Base-by-base conservation (phyloP, 345 rosid genomes). In the Salix udensis region DNA sequence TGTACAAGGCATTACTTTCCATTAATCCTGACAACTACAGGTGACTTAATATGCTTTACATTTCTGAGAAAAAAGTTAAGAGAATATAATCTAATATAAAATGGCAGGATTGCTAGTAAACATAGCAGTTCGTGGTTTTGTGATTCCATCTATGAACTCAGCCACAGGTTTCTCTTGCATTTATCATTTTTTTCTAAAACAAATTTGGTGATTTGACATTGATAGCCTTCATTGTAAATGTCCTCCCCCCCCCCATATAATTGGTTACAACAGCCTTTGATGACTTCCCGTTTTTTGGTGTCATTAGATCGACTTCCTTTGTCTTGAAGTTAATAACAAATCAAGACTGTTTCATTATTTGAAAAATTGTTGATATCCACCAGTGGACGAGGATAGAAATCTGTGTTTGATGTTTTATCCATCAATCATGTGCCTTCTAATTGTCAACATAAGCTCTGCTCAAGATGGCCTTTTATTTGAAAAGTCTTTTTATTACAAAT, bases 11-110 rank as follows among this genome's bases (percentile, higher is more conserved):
- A 58, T 86, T 96, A 66, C 97, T 96, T 75, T 85, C 88, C 61
- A 85, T 94, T 87, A 96, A 94, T 88, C 98, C 99, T 64, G 99
- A 96, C 86, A 94, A 96, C 78, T 96, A 96, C 86, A 89, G 98
- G 99, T 94, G 80, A 78, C 69, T 75, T 68, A 67, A 76, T 58
- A n/a, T 34, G 69, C 68, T 72, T 60, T 48, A 39, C 14, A 46
- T 48, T 67, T 72, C 65, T 7, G 36, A 37, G 18, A 26, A 55
- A 23, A 72, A 13, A 36, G 7, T 71, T 21, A 52, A 46, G 37
- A 30, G 66, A 55, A 30, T 26, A 7, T 65, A 16, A 34, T 72
- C 46, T 72, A n/a, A 13, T 34, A 36, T n/a, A n/a, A 46, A 58
- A 55, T 55, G 74, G 31, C 23, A 28, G 55, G 34, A 15, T 65